A percentile compares a stretch with the other conserved stretches of the same genome.
Conservation (phyloP, 768 basidiomycete genomes). For the Termitomyces titanicus region DNA sequence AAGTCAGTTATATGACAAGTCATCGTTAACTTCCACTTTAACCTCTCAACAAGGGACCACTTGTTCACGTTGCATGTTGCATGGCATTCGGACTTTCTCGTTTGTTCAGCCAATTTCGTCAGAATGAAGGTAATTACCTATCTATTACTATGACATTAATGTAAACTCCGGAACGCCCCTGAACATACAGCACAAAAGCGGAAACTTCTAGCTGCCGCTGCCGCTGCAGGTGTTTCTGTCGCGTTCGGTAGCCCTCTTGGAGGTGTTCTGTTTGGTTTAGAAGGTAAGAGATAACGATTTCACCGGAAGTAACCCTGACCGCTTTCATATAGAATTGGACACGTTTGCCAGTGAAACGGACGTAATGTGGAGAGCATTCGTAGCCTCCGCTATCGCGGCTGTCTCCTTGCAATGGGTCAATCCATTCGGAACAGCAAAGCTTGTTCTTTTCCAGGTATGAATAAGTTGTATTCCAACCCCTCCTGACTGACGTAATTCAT, state of each 20-base stretch:
- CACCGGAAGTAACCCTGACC: neutral
- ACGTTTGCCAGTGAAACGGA: constrained; percentile 70
- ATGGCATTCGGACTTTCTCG: constrained; percentile 69
- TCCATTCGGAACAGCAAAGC: constrained; percentile 81
- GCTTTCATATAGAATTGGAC: constrained; percentile 49
- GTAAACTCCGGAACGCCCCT: neutral
- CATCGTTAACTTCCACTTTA: neutral
- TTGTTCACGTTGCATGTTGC: constrained; percentile 84
- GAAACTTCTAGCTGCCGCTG: constrained; percentile 77
- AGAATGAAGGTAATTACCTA: constrained; percentile 75
- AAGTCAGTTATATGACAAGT: constrained; percentile 41
- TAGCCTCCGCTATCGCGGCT: constrained; percentile 83
- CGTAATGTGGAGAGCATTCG: constrained; percentile 85
- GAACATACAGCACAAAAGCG: constrained; percentile 62
- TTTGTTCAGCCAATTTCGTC: constrained; percentile 65
- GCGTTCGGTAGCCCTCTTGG: constrained; percentile 88
- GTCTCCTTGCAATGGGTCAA: constrained; percentile 82
- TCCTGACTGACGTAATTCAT: neutral
- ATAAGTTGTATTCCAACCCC: neutral
- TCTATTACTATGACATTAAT: neutral
- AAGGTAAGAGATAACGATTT: constrained; percentile 36
- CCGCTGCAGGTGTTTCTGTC: constrained; percentile 83
- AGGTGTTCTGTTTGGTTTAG: constrained; percentile 82
- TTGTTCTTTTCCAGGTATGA: constrained; percentile 72
- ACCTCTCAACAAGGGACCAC: constrained; percentile 52